A percentile compares a stretch with the other conserved stretches of the same genome.
These are phyloP conservation scores for Fusarium metavorans DNA, from an alignment of 2,329 filamentous ascomycete genomes.

Conservation along the genomic window DNA sequence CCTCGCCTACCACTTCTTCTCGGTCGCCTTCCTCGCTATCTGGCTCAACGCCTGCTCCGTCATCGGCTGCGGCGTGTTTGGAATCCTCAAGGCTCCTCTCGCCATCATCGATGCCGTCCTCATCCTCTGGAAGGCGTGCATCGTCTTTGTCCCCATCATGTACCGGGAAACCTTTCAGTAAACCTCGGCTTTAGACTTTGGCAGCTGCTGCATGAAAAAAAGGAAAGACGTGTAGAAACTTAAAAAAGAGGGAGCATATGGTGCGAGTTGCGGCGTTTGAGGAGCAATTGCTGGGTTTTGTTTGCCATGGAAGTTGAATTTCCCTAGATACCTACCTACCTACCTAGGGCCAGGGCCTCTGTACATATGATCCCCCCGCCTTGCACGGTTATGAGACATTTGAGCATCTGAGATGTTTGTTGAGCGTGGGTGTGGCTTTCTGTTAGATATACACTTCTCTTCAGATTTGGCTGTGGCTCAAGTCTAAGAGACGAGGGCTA, in stretches of 20 bases:
- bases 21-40: constrained; percentile 88
- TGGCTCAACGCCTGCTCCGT: constrained; percentile 68
- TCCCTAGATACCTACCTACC: background rate
- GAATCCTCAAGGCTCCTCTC: constrained; percentile 66
- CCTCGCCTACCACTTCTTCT: constrained; percentile 94
- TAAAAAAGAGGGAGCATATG: constrained; percentile 8
- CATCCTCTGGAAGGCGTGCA: constrained; percentile 83
- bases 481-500: constrained; percentile 3
- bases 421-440: constrained; percentile 29
- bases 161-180: constrained; percentile 68
- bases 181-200: background rate
- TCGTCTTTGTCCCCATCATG: constrained; percentile 87
- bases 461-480: constrained; percentile 2
- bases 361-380: constrained; percentile 8
- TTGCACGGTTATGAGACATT: constrained; percentile 37
- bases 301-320: constrained; percentile 23
- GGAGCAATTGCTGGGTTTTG: constrained; percentile 34
- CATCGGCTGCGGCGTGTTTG: constrained; percentile 49
- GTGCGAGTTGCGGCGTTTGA: constrained; percentile 41
- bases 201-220: background rate
- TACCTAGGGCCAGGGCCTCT: constrained; percentile 1
- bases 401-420: constrained; percentile 30
- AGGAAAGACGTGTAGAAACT: constrained; percentile 1
- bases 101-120: constrained; percentile 73
- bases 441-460: constrained; percentile 19